phyloP scores from a whole-genome alignment of 2,329 filamentous ascomycete genomes.

The Xylaria polymorpha region DNA sequence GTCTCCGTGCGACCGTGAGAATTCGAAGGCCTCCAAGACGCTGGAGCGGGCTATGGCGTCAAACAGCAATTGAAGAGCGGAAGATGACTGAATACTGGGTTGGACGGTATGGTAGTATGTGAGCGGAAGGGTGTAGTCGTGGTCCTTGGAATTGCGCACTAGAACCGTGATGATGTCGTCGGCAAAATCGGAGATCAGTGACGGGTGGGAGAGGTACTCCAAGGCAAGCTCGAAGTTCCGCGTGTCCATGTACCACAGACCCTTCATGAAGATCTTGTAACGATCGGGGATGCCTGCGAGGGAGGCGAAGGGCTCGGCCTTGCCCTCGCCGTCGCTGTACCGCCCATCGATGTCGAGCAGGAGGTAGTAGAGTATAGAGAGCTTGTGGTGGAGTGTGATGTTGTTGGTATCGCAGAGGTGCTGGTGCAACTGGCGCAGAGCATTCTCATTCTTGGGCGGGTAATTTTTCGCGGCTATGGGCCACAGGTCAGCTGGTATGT shows the following conservation, averaged over 20 bases:
- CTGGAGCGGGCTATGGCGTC: conserved; percentile 74
- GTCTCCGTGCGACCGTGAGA: conserved; percentile 73
- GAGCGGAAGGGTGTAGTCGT: conserved; percentile 73
- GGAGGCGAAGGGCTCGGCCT: conserved; percentile 67
- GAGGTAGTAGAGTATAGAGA: conserved; percentile 85
- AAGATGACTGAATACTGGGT: conserved; percentile 74
- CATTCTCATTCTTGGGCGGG: conserved; percentile 76
- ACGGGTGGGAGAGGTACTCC: conserved; percentile 81
- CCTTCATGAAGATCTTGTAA: conserved; percentile 84
- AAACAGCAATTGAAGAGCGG: conserved; percentile 75
- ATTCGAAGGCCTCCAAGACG: conserved; percentile 79
- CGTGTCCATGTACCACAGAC: conserved; percentile 83
- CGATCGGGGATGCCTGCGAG: conserved; percentile 76
- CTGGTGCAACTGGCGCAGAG: conserved; percentile 75
- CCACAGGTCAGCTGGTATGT: not conserved
- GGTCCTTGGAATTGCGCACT: conserved; percentile 68
- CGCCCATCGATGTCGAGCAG: conserved; percentile 76
- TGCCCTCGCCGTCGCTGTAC: conserved; percentile 49
- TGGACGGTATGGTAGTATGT: conserved; percentile 83
- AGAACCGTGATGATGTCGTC: conserved; percentile 82
- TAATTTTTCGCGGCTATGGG: conserved; percentile 70
- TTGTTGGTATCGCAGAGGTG: conserved; percentile 71
- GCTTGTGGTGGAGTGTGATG: conserved; percentile 79
- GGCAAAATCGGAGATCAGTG: conserved; percentile 81
- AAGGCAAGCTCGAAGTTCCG: conserved; percentile 76